These are phyloP conservation scores for Sporisorium graminicola DNA, from an alignment of 1,284 basidiomycete species.

Conservation along the genomic window DNA sequence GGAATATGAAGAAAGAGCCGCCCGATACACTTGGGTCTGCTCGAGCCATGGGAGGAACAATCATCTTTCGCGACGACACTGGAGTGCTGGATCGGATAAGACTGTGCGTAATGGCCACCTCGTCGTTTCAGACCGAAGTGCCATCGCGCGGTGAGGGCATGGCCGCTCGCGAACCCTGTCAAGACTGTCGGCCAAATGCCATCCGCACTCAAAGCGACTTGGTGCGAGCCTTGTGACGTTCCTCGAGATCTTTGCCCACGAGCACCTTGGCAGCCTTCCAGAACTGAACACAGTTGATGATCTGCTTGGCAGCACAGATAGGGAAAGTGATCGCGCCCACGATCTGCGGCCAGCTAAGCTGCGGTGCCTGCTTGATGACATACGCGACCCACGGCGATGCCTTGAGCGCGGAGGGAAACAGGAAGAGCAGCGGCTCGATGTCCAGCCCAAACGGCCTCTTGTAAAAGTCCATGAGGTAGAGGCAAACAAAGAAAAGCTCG, in stretches of 20 bases:
- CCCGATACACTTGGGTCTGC: background rate
- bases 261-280: constrained; percentile 97
- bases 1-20: constrained; percentile 6
- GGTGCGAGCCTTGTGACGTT: constrained; percentile 43
- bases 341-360: constrained; percentile 84
- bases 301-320: constrained; percentile 85
- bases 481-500: constrained; percentile 94
- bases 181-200: background rate
- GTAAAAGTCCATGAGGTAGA: constrained; percentile 94
- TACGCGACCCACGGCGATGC: constrained; percentile 40
- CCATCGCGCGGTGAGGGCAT: too few species aligned
- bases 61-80: background rate
- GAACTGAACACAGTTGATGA: constrained; percentile 95
- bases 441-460: constrained; percentile 61
- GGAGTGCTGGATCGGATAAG: background rate
- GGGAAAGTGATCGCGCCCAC: constrained; percentile 79
- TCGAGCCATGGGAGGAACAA: background rate
- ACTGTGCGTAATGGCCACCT: background rate
- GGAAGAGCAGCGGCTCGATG: constrained; percentile 46
- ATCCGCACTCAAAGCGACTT: constrained; percentile 26
- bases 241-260: constrained; percentile 63
- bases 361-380: constrained; percentile 66
- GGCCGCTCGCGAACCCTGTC: too few species aligned
- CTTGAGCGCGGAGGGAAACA: constrained; percentile 41
- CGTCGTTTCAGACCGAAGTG: background rate